Evolutionary conservation across 768 basidiomycete species (phyloP), one percentile per base, ranked within the genome.

Genomic region (Rhizopogon vinicolor): DNA sequence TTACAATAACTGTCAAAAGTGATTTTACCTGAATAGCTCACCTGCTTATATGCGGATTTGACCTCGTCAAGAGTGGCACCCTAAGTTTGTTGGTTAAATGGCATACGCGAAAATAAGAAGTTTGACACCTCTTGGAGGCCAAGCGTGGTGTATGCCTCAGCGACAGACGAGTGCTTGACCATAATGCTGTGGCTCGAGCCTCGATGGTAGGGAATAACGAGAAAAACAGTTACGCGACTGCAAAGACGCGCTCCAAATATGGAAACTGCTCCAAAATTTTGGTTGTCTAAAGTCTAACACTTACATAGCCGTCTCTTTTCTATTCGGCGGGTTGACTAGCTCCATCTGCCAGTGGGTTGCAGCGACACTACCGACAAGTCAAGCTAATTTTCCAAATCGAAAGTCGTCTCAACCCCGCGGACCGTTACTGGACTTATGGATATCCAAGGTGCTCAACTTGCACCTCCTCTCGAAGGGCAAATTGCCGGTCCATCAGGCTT

Each of bases 1-100:
- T 3, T 41, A 59, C 28, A 55, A 49, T 12, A 46, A 44, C 52
- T 29, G 53, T 7, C 31, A 22, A 29, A 54, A 12, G 42, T 46
- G n/a, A 29, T 40, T 22, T 19, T 53, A 51, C 33, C 48, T 40
- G 22, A 13, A 50, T 29, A 37, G 61, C 69, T 42, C 53, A 83
- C 88, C 78, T 86, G 83, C 65, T 80, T 89, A 75, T 89, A 91
- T 8, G 82, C 76, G 48, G 71, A 74, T 68, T 84, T 89, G 49
- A 89, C 82, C n/a, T 72, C 68, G 22, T 89, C 86, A 53, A 87
- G 65, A 16, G 86, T 74, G 37, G 79, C 72, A 53, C 78, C 84
- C 87, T 89, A 60, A 49, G 52, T 59, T 18, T 46, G 28, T 63
- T 54, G 53, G 63, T 52, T 43, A 41, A 44, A 41, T 19, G 16